Base-by-base conservation (phyloP, 768 basidiomycete genomes). In the Trametes villosa region DNA sequence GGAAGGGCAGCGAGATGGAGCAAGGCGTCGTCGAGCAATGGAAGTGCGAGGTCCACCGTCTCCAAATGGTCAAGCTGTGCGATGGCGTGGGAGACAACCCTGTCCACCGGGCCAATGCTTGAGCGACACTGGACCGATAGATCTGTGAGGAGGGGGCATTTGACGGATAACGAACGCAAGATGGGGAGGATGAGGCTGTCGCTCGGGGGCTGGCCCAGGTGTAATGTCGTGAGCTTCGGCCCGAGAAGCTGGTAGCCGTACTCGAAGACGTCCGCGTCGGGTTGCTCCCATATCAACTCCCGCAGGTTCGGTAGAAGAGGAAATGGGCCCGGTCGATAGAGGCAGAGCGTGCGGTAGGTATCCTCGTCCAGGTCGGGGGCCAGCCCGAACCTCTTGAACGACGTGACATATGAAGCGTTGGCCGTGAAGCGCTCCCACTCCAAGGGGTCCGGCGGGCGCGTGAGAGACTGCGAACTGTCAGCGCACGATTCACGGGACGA, bases 261-360 rank as follows among this genome's bases (percentile, higher is more conserved):
- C 41, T 63, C 62, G 47, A 63, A 63, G 18, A 63, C 62, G 34
- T 63, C 62, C n/a, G 62, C 62, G 29, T 63, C 62, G n/a, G 62
- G 24, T 33, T 63, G 57, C 41, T 63, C 62, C 62, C 62, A 63
- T 27, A 58, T 54, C 26, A 63, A 57, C 57, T 63, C 62, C 22
- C 48, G 52, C 7, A 63, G 24, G 20, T 55, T 58, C 15, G 62
- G 62, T 1, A 63, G 53, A 27, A 63, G 46, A 9, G 57, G 62
- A 3, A 24, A 7, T 9, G 52, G n/a, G 18, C 46, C 46, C 2
- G 57, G 62, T 18, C 53, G 62, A 27, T 63, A 63, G 27, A 63
- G 57, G 30, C 62, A 63, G 11, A 63, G 47, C 1, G 51, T 54
- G 38, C 62, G 57, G 24, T 58, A 63, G 12, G 62, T 38, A 24